Percentiles rank a stretch among this genome's conserved stretches.
Conservation (phyloP, 345 rosid genomes). For the Eucalyptus shirleyi region DNA sequence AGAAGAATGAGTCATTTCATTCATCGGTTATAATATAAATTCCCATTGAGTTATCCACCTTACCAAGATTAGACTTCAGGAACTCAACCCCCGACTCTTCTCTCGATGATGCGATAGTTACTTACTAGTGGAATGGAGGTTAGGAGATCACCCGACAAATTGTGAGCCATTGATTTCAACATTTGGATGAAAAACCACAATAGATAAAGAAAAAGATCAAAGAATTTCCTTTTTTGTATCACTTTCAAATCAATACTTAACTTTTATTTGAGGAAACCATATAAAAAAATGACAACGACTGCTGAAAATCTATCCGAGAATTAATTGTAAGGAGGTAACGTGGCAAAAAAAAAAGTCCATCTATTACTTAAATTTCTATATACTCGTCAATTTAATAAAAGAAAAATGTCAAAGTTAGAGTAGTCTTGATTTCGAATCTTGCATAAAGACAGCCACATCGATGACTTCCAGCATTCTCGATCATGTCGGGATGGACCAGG, state of each 20-base stretch:
- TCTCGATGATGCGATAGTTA: no score
- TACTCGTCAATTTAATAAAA: no score
- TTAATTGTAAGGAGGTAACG: no score
- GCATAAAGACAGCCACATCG: no score
- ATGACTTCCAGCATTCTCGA: no score
- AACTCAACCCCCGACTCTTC: neutral
- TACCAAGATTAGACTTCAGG: neutral
- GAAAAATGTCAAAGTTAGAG: no score
- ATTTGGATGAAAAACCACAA: neutral
- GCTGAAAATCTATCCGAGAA: neutral
- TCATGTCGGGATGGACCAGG: no score
- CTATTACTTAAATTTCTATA: neutral
- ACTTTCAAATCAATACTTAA: neutral
- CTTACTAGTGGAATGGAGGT: neutral
- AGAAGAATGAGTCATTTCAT: no score
- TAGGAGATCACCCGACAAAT: neutral
- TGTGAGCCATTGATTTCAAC: neutral
- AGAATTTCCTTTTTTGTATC: neutral
- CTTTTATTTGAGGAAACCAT: neutral
- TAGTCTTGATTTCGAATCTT: no score
- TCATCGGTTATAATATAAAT: no score
- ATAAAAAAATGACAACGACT: neutral
- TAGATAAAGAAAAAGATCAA: no score
- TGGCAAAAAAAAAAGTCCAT: neutral
- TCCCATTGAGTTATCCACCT: no score